Base-by-base conservation (phyloP, 495 filamentous ascomycete species). In the Tuber magnatum region DNA sequence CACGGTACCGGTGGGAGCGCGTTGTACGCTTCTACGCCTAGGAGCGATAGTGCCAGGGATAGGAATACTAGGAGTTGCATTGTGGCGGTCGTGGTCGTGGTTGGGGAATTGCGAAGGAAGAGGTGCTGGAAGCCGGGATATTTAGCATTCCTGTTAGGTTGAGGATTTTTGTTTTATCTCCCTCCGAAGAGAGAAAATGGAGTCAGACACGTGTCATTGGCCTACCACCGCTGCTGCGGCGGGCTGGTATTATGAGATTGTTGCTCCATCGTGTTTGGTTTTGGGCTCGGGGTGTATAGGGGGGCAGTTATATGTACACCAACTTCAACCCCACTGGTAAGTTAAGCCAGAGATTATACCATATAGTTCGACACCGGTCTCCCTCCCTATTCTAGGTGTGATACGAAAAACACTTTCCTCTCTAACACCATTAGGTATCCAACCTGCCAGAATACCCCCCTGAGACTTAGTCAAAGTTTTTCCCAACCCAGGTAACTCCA, bases 1-100 rank as follows among this genome's bases (percentile, higher is more conserved):
- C 77, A 79, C 8, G 48, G 35, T 18, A 75, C 32, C 3, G 77
- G 77, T 24, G 77, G 77, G 9, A 79, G 76, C 0, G 76, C 38
- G 18, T 61, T 75, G 72, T 68, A 44, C 6, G 76, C 76, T 18
- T 78, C 56, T 65, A 32, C 28, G 2, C 56, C 56, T 35, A 65
- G 16, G 56, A 35, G 16, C 56, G 28, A 35, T 5, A 65, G 14
- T 65, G 56, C 14, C 0, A 65, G 28, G 32, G 35, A 65, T 65
- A 14, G 28, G 14, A 65, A 12, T 18, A 35, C 14, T 65, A 65
- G 12, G 12, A 65, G 56, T 18, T 35, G 56, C 56, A 65, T 65
- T 65, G 28, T 20, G 56, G 16, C 18, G 28, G 56, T 40, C 39
- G 39, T 35, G 12, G 28, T 32, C 3, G n/a, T 20, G 56, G 14